Conservation (phyloP, 1,139 yeast genomes). For the Diutina rugosa region DNA sequence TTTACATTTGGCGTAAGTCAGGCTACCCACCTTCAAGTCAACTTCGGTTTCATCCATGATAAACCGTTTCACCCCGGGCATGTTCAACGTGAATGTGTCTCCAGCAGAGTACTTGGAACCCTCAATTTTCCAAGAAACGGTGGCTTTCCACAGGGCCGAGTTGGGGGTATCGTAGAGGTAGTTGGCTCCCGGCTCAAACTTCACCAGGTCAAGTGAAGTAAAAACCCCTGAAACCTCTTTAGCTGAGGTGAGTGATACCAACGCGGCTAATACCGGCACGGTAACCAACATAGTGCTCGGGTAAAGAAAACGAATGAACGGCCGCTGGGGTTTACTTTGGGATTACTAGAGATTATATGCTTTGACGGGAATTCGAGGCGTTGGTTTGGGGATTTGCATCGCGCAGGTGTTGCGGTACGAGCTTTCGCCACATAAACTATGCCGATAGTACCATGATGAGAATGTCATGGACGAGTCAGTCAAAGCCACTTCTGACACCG, state of each 20-base stretch:
- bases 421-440: not conserved
- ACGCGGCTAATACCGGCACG: not conserved
- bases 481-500: no score
- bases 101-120: constrained; percentile 6
- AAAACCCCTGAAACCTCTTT: not conserved
- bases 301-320: not conserved
- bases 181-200: not conserved
- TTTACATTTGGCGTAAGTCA: constrained; percentile 15
- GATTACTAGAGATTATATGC: not conserved
- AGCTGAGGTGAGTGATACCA: not conserved
- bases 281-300: not conserved
- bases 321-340: not conserved
- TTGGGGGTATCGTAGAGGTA: not conserved
- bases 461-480: no score
- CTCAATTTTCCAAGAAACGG: constrained; percentile 13
- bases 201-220: not conserved
- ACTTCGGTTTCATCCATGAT: constrained; percentile 6
- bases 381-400: not conserved
- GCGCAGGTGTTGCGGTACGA: not conserved
- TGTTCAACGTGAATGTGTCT: constrained; percentile 18
- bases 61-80: constrained; percentile 21
- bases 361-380: not conserved
- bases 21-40: constrained; percentile 9
- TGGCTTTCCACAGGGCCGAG: constrained; percentile 11
- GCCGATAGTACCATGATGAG: not conserved